A percentile compares a stretch with the other conserved stretches of the same genome.
These are phyloP conservation scores for Asterochloris sp. DNA, from an alignment of 139 green algal genomes.

Conservation along the genomic window DNA sequence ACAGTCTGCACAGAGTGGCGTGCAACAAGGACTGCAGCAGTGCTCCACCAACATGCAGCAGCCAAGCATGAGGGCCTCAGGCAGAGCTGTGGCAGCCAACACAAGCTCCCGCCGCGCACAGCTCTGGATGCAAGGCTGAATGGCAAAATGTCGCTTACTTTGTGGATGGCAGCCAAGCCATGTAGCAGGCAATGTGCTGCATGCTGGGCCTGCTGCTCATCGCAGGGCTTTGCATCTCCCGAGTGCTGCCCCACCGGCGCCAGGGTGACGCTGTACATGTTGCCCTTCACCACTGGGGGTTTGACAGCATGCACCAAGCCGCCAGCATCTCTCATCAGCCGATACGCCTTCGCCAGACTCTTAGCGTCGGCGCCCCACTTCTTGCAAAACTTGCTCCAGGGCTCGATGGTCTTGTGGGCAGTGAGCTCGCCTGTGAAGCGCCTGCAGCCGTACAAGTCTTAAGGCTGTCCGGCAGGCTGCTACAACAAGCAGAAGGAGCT, in stretches of 20 bases:
- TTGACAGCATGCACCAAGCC: slow-evolving; percentile 3
- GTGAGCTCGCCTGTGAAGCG: background rate
- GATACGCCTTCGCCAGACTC: background rate
- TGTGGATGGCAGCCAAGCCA: background rate
- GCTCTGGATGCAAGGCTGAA: no score
- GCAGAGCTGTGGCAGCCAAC: background rate
- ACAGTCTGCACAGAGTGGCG: background rate
- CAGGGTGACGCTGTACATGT: slow-evolving; percentile 1
- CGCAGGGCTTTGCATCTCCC: background rate
- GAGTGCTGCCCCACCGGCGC: background rate
- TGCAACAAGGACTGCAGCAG: background rate
- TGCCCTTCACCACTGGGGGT: background rate
- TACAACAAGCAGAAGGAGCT: no score
- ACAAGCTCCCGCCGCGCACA: no score
- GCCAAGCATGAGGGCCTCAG: background rate
- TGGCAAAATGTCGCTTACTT: no score
- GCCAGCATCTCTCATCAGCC: background rate
- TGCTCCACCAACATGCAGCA: background rate
- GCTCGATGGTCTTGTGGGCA: background rate
- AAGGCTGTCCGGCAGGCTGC: no score
- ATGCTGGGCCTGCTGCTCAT: background rate
- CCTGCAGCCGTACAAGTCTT: no score
- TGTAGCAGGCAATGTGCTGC: background rate
- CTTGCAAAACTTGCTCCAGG: background rate
- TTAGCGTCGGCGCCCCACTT: background rate